Evolutionary conservation across 768 basidiomycete genomes (phyloP), one percentile per base, ranked within the genome.

Genomic region (Leucocoprinus leucothites): DNA sequence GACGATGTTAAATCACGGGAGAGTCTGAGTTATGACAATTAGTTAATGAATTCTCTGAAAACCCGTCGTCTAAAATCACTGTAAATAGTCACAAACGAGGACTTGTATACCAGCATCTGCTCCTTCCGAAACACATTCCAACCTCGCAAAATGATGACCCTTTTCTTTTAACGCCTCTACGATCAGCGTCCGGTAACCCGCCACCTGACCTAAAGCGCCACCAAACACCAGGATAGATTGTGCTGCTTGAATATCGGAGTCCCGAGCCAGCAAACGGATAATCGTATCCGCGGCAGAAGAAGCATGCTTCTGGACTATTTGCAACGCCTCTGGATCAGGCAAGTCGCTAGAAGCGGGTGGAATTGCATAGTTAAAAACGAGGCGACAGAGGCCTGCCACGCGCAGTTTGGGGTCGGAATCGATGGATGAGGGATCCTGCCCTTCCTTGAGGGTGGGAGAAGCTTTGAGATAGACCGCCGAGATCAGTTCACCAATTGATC

Each of bases 341-440:
- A 16, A 13, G 5, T 28, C 36, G 22, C 24, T 46, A 25, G 43
- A 18, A 11, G 38, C 9, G 18, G 31, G 43, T 35, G 64, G 61
- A 43, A 61, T 66, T 9, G 67, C 67, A 7, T 56, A 50, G 8
- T 35, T 38, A 4, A 66, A 64, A 2, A 66, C 60, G n/a, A 60
- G 9, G 16, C 53, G 60, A 44, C 61, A 63, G 9, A 68, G 26
- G 4, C 62, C 61, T 19, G 65, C 64, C 19, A 68, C 58, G 14
- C 67, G 62, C 18, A 66, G 56, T 53, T 68, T 66, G 11, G 67
- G 63, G 16, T 68, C 64, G 5, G 56, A 16, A 48, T 61, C 58
- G 14, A 58, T 36, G 16, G 50, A 34, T 9, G 50, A 56, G 56
- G 65, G 63, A 21, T 60, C 42, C n/a, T 55, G 53, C 6, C 19